These are phyloP conservation scores for Fusarium beomiforme DNA, from an alignment of 2,329 filamentous ascomycete species.

Conservation along the genomic window DNA sequence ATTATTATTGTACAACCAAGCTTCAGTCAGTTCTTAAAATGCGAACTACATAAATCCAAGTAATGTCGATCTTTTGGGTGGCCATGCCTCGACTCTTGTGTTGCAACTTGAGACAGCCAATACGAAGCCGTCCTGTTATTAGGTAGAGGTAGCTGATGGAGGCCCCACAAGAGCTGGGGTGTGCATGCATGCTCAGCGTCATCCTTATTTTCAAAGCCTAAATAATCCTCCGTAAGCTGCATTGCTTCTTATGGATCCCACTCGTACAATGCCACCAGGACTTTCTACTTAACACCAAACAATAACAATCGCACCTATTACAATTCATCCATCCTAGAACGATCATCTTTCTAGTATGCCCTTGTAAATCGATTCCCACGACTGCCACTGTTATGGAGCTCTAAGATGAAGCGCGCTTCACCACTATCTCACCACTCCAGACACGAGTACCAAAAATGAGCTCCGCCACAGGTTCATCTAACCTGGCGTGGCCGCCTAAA, in stretches of 20 bases:
- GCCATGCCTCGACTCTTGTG: not conserved
- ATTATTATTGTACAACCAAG: too few relatives aligned
- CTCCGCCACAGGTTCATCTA: constrained; percentile 46
- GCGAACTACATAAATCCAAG: too few relatives aligned
- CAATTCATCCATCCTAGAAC: not conserved
- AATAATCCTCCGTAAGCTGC: constrained; percentile 2
- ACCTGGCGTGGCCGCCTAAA: constrained; percentile 53
- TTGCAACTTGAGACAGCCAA: not conserved
- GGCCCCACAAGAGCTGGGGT: constrained; percentile 22
- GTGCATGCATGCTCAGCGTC: constrained; percentile 22
- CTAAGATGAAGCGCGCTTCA: constrained; percentile 35
- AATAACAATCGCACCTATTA: not conserved
- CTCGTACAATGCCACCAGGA: not conserved
- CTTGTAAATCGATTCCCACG: not conserved
- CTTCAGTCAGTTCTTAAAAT: too few relatives aligned
- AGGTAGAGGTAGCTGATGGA: not conserved
- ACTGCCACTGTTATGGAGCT: constrained; percentile 29
- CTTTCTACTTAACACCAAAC: constrained; percentile 4
- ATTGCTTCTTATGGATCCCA: not conserved
- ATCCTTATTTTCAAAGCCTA: constrained; percentile 10
- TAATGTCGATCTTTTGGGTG: too few relatives aligned
- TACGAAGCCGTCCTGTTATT: not conserved
- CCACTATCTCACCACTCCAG: constrained; percentile 22
- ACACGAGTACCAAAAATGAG: constrained; percentile 51
- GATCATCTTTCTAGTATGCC: not conserved